Percentiles rank a stretch among this genome's conserved stretches.
phyloP scores from a whole-genome alignment of 371 early-diverging fungal genomes.

The Mycotypha africana region DNA sequence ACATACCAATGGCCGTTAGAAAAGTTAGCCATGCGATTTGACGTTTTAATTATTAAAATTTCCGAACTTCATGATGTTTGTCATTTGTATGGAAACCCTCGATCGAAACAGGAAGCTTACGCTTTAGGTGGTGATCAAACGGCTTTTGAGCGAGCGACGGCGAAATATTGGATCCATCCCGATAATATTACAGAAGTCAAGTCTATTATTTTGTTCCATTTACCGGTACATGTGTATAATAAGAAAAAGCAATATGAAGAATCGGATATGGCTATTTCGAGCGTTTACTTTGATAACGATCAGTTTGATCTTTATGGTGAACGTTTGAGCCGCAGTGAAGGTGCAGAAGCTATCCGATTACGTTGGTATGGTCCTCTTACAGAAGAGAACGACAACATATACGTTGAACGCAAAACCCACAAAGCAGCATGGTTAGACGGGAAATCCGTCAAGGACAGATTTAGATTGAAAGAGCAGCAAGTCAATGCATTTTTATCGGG shows the following conservation, averaged over 20 bases:
- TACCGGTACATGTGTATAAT: slow-evolving; percentile 91
- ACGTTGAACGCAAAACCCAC: slow-evolving; percentile 45
- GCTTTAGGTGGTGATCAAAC: slow-evolving; percentile 23
- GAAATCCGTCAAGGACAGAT: slow-evolving; percentile 93
- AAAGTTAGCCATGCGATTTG: slow-evolving; percentile 72
- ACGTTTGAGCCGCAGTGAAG: slow-evolving; percentile 81
- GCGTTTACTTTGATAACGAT: slow-evolving; percentile 95
- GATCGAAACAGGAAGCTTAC: slow-evolving; percentile 16
- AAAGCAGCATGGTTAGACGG: slow-evolving; percentile 65
- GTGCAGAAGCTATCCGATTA: slow-evolving; percentile 84
- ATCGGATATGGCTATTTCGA: slow-evolving; percentile 69
- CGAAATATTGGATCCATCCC: slow-evolving; percentile 87
- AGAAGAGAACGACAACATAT: slow-evolving; percentile 34
- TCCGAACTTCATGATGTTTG: slow-evolving; percentile 38
- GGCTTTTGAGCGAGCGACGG: slow-evolving; percentile 39
- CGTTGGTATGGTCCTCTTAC: slow-evolving; percentile 84
- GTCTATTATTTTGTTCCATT: slow-evolving; percentile 80
- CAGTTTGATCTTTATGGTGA: slow-evolving; percentile 82
- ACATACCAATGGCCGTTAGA: slow-evolving; percentile 75
- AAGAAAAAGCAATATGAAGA: slow-evolving; percentile 31
- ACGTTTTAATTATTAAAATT: slow-evolving; percentile 81
- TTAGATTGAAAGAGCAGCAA: slow-evolving; percentile 85
- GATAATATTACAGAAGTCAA: slow-evolving; percentile 95
- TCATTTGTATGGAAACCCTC: slow-evolving; percentile 22
- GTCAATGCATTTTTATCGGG: slow-evolving; percentile 84